phyloP scores from a whole-genome alignment of 306 rosid species.

The Castanea mollissima region DNA sequence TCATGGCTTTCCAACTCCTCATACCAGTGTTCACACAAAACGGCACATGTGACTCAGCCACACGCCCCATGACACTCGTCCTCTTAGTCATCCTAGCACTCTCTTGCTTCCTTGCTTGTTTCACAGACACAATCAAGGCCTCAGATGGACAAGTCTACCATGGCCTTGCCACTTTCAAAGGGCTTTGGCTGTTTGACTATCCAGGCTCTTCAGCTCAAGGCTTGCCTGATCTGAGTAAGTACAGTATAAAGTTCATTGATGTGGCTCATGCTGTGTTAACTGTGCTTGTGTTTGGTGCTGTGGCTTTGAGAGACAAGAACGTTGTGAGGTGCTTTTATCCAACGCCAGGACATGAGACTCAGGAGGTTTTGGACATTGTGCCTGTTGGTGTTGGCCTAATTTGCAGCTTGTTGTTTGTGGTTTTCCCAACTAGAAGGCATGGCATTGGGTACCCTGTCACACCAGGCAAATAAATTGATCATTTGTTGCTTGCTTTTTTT shows the following conservation, averaged over 20 bases:
- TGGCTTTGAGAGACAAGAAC: constrained; percentile 60
- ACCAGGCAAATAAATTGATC: constrained; percentile 1
- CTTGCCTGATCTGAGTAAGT: constrained; percentile 44
- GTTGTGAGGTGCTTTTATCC: constrained; percentile 62
- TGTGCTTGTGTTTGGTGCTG: constrained; percentile 47
- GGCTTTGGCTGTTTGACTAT: constrained; percentile 55
- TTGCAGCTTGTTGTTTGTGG: constrained; percentile 46
- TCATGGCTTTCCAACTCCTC: constrained; percentile 62
- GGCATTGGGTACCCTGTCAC: constrained; percentile 70
- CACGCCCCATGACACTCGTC: constrained; percentile 30
- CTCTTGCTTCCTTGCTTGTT: constrained; percentile 51
- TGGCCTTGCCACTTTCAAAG: constrained; percentile 59
- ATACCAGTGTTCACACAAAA: constrained; percentile 63
- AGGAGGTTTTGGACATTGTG: constrained; percentile 56
- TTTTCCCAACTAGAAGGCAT: constrained; percentile 69
- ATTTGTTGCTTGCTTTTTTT: not conserved
- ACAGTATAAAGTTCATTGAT: constrained; percentile 39
- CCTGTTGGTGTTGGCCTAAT: constrained; percentile 60
- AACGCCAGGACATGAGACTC: constrained; percentile 20
- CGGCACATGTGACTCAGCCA: constrained; percentile 59
- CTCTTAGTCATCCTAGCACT: constrained; percentile 45
- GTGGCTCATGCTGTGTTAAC: constrained; percentile 50
- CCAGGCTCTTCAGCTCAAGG: constrained; percentile 7
- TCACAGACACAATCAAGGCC: constrained; percentile 61
- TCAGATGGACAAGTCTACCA: constrained; percentile 48